A percentile compares a stretch with the other conserved stretches of the same genome.
Conservation (phyloP, 805 yeast species). For the Lipomyces sp. region DNA sequence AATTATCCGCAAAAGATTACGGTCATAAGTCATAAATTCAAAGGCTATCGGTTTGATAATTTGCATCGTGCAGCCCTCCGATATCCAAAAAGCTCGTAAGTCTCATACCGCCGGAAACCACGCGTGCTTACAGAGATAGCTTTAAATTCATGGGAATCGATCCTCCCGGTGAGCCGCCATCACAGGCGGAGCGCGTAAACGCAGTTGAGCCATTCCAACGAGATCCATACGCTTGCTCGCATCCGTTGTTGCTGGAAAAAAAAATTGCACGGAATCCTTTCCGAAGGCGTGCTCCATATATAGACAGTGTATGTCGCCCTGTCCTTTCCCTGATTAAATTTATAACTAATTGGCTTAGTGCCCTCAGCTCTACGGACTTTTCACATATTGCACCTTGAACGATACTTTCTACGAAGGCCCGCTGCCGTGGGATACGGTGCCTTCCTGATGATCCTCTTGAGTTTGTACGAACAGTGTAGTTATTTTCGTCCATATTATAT, state of each 20-base stretch:
- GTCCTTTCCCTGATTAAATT: not conserved
- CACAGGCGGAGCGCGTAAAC: constrained; percentile 28
- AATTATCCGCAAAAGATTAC: constrained; percentile 58
- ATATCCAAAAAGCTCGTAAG: constrained; percentile 29
- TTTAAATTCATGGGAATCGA: constrained; percentile 37
- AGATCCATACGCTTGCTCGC: constrained; percentile 39
- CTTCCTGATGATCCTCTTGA: not conserved
- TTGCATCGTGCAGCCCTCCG: constrained; percentile 40
- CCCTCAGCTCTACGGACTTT: constrained; percentile 33
- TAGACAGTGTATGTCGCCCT: constrained; percentile 22
- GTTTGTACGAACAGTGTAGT: not conserved
- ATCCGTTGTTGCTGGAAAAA: constrained; percentile 31
- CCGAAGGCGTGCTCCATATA: constrained; percentile 36
- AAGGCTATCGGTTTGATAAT: constrained; percentile 57
- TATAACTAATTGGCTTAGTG: constrained; percentile 23
- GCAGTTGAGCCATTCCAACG: constrained; percentile 37
- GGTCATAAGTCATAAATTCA: constrained; percentile 77
- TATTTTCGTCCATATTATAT: not conserved
- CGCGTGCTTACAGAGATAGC: not conserved
- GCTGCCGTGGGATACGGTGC: constrained; percentile 36
- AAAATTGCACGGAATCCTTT: constrained; percentile 37
- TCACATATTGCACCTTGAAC: constrained; percentile 29
- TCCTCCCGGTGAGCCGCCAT: constrained; percentile 29
- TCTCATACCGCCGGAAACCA: not conserved
- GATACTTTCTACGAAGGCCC: constrained; percentile 32